Base-by-base conservation (phyloP, 2,329 filamentous ascomycete species). In the Verticillium klebahnii region DNA sequence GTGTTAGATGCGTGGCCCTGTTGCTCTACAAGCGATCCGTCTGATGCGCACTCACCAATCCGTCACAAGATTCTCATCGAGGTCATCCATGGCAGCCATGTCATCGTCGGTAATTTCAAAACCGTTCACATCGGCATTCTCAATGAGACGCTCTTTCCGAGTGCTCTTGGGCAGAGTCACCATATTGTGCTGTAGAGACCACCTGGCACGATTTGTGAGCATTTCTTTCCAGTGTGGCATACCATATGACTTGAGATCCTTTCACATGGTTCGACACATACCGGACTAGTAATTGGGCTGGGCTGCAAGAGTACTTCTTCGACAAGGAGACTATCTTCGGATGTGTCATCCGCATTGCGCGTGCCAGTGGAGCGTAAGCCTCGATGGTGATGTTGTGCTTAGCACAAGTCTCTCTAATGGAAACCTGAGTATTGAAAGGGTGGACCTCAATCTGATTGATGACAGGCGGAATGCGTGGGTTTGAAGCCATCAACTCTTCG, bases 391-490 rank as follows among this genome's bases (percentile, higher is more conserved):
- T 93, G 40, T 79, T 77, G 65, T 93, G 78, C 63, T 84, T 77
- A 61, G 85, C 80, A 69, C 91, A 91, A 67, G 85, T 87, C 14
- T 82, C 80, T 0, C 86, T 83, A 65, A 95, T 92, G 40, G 82
- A 80, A 0, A 79, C 80, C 59, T 89, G 85, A 1, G 89, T 92
- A 72, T 93, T 92, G 82, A 94, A 95, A 0, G 90, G 91, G 64
- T 94, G 90, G 1, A 93, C 83, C 72, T 94, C 89, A 68, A 93
- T 89, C 76, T 95, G 91, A 69, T 94, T 94, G 58, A 94, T 85
- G 1, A 86, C 84, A 0, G 91, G 91, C 11, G 78, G 73, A 56
- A 90, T 82, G 0, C 81, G 80, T 0, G 89, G 87, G 12, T 84
- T 84, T 0, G 82, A 82, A 2, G 81, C 80, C 69, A 92, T 82